Percentiles rank a stretch among this genome's conserved stretches.
Conservation (phyloP, 1,284 basidiomycete species). For the Puccinia triticina region DNA sequence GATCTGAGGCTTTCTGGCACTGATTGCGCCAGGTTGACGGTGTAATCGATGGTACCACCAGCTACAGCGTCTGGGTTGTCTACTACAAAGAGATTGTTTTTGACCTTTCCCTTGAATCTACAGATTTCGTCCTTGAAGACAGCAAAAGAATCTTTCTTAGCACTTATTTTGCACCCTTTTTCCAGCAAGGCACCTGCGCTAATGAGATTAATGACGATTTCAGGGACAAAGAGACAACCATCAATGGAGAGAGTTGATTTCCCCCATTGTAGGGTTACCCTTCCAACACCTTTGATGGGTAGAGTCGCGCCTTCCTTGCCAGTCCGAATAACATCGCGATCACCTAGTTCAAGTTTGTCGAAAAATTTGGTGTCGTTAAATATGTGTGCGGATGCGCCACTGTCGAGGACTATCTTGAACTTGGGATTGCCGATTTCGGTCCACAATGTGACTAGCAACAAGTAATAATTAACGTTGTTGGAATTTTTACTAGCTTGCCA, state of each 20-base stretch:
- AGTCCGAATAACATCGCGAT: background rate
- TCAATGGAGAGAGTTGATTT: background rate
- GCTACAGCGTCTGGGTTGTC: background rate
- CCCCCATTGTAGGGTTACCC: background rate
- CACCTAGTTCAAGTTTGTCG: background rate
- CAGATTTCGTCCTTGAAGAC: background rate
- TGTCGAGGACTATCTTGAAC: too few relatives aligned
- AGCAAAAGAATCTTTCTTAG: background rate
- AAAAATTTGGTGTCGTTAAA: conserved; percentile 19
- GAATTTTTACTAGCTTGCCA: too few relatives aligned
- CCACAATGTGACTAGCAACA: conserved; percentile 1
- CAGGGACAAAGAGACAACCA: background rate
- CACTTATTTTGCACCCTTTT: background rate
- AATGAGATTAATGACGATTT: too few relatives aligned
- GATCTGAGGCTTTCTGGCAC: background rate
- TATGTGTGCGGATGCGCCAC: too few relatives aligned
- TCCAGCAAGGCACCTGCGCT: background rate
- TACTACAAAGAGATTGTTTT: background rate
- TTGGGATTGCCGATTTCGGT: conserved; percentile 1
- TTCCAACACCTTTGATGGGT: background rate
- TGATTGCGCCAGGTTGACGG: background rate
- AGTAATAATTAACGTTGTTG: conserved; percentile 16
- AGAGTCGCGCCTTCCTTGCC: too few relatives aligned
- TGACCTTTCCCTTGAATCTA: background rate
- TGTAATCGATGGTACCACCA: too few relatives aligned